phyloP scores from a whole-genome alignment of 2,329 filamentous ascomycete species.

The Furcasterigmium furcatum region DNA sequence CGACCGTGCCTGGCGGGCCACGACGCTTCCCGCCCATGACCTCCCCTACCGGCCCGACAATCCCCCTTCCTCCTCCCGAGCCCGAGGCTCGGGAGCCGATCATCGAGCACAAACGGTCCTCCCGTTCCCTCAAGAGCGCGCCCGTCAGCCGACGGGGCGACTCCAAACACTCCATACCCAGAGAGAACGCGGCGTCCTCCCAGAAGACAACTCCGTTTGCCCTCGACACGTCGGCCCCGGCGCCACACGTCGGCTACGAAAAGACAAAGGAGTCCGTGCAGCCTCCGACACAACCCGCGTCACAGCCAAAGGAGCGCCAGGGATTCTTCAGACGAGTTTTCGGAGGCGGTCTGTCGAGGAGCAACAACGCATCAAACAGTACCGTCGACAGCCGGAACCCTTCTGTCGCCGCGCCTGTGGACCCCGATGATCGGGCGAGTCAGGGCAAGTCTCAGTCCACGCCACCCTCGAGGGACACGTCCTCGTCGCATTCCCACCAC shows the following conservation, averaged over 20 bases:
- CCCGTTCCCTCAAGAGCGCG: conserved; percentile 5
- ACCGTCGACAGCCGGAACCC: conserved; percentile 7
- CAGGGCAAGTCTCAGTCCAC: conserved; percentile 44
- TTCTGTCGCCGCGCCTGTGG: conserved; percentile 28
- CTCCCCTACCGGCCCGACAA: conserved; percentile 11
- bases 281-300: conserved; percentile 43
- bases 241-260: conserved; percentile 56
- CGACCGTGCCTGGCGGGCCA: conserved; percentile 78
- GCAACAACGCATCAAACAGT: background rate
- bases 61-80: conserved; percentile 22
- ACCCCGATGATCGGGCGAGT: conserved; percentile 33
- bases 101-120: conserved; percentile 5
- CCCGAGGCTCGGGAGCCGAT: conserved; percentile 3
- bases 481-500: conserved; percentile 40
- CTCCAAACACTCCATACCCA: conserved; percentile 16
- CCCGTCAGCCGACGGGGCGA: conserved; percentile 5
- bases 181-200: conserved; percentile 32
- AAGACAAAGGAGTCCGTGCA: conserved; percentile 45
- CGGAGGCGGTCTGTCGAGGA: conserved; percentile 29
- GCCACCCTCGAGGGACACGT: conserved; percentile 46
- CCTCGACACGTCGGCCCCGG: conserved; percentile 52
- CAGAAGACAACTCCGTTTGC: conserved; percentile 23
- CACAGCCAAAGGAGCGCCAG: conserved; percentile 62
- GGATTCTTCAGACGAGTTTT: conserved; percentile 96
- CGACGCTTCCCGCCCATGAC: conserved; percentile 36